Evolutionary conservation across 768 basidiomycete species (phyloP), one percentile per base, ranked within the genome.

Genomic region (Lentinula edodes): DNA sequence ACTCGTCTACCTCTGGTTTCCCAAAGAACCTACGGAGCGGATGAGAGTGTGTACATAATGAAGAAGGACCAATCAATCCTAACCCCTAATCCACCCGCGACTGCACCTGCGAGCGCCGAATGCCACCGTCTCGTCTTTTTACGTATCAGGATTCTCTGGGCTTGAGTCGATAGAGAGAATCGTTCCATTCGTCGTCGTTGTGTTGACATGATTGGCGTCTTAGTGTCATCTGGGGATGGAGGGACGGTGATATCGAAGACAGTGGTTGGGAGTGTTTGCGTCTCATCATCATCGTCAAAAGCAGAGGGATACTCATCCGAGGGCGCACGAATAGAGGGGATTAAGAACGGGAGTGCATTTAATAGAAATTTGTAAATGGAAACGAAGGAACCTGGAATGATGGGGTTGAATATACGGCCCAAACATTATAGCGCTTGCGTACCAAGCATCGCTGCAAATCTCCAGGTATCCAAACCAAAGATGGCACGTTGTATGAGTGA

Each of bases 361-460:
- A 93, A 79, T 61, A 92, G 77, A 68, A 87, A 80, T 70, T 90
- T 93, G 75, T 95, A 95, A 6, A 93, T 65, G 0, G 85, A 78
- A 1, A 89, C 87, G 64, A 94, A 93, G 0, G 87, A 84, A 20
- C 87, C 90, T 90, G 64, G 10, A 46, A 9, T 12, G 0, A 15
- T 36, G 20, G 54, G 20, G 10, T 56, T 43, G 8, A 36, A 3
- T 41, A 43, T 9, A 56, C 13, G 18, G n/a, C 15, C 16, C 20
- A 15, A 34, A 20, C n/a, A 35, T 54, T 32, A 57, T 41, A 42
- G 54, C 41, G 43, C 72, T 32, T 23, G 72, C 72, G 42, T 63
- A 87, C 92, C 93, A 41, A 98, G 77, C 93, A 95, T 95, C 0
- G 88, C 85, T 4, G 88, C 91, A 64, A 96, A 95, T 18, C 95